Percentiles rank a stretch among this genome's conserved stretches.
These are phyloP conservation scores for Hypoxylon sp. DNA, from an alignment of 2,329 filamentous ascomycete species.

Conservation along the genomic window DNA sequence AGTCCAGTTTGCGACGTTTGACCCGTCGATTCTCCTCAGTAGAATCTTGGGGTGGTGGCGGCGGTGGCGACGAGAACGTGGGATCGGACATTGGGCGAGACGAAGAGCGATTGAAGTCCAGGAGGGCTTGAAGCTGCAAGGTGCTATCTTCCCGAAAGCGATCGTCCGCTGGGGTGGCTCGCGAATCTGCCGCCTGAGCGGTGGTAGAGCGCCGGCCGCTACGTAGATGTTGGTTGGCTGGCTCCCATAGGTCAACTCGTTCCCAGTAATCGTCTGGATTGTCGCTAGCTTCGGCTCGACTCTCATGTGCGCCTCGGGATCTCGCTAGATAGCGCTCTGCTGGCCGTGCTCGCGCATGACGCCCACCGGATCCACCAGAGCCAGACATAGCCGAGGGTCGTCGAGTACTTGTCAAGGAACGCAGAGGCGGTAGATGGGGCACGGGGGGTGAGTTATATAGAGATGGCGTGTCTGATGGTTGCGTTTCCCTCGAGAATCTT, in stretches of 20 bases:
- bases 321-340: conserved; percentile 33
- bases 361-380: conserved; percentile 32
- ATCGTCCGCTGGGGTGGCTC: conserved; percentile 25
- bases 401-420: conserved; percentile 44
- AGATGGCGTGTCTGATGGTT: conserved; percentile 37
- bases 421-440: conserved; percentile 50
- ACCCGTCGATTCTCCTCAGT: conserved; percentile 54
- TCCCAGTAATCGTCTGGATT: conserved; percentile 31
- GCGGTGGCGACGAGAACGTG: conserved; percentile 36
- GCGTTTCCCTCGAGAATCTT: conserved; percentile 49
- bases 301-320: conserved; percentile 26
- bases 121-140: conserved; percentile 37
- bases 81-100: conserved; percentile 38
- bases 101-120: conserved; percentile 38
- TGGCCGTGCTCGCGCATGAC: conserved; percentile 33
- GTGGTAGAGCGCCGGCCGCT: conserved; percentile 26
- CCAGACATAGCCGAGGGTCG: conserved; percentile 39
- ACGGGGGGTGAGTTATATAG: conserved; percentile 37
- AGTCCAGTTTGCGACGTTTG: conserved; percentile 76
- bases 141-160: conserved; percentile 33
- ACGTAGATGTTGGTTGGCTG: conserved; percentile 16
- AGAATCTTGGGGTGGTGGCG: conserved; percentile 39
- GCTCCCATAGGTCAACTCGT: conserved; percentile 22
- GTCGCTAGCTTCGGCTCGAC: conserved; percentile 27
- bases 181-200: conserved; percentile 17